phyloP scores from a whole-genome alignment of 1,284 basidiomycete species.

The Amylostereum areolatum region DNA sequence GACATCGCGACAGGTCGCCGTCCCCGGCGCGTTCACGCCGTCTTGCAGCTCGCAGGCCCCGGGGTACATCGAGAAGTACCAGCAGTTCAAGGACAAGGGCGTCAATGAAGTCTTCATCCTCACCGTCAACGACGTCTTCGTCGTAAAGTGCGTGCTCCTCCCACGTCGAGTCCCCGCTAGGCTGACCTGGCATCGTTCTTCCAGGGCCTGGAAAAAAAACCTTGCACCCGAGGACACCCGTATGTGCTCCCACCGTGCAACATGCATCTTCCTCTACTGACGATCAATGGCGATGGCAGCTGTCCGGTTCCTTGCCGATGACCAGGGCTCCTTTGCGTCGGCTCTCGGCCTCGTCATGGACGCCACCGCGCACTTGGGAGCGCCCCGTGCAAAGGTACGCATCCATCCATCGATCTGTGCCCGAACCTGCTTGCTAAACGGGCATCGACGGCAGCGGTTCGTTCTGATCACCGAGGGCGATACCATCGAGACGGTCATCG shows the following conservation, averaged over 20 bases:
- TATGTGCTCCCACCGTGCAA: slow-evolving; percentile 22
- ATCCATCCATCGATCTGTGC: slow-evolving; percentile 1
- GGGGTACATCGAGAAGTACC: slow-evolving; percentile 54
- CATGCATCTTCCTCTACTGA: not conserved
- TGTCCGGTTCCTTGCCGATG: slow-evolving; percentile 65
- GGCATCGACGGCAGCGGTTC: slow-evolving; percentile 38
- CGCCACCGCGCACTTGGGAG: slow-evolving; percentile 54
- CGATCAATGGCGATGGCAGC: slow-evolving; percentile 24
- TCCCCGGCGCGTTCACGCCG: slow-evolving; percentile 60
- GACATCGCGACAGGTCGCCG: slow-evolving; percentile 48
- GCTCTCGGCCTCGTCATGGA: slow-evolving; percentile 63
- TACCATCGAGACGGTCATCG: slow-evolving; percentile 46
- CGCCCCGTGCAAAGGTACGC: slow-evolving; percentile 58
- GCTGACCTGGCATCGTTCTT: slow-evolving; percentile 2
- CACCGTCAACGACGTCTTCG: slow-evolving; percentile 68
- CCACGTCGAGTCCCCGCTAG: not conserved
- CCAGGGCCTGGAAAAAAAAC: slow-evolving; percentile 67
- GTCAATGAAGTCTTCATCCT: slow-evolving; percentile 64
- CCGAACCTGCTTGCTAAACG: not conserved
- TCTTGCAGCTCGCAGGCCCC: slow-evolving; percentile 52
- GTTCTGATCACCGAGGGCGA: slow-evolving; percentile 52
- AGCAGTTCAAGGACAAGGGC: slow-evolving; percentile 65
- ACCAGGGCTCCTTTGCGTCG: slow-evolving; percentile 51
- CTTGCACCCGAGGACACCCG: slow-evolving; percentile 50
- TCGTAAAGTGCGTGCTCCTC: slow-evolving; percentile 40